Evolutionary conservation across 169 alveolate genomes (phyloP), one percentile per base, ranked within the genome.

Genomic region (Plasmodium inui): DNA sequence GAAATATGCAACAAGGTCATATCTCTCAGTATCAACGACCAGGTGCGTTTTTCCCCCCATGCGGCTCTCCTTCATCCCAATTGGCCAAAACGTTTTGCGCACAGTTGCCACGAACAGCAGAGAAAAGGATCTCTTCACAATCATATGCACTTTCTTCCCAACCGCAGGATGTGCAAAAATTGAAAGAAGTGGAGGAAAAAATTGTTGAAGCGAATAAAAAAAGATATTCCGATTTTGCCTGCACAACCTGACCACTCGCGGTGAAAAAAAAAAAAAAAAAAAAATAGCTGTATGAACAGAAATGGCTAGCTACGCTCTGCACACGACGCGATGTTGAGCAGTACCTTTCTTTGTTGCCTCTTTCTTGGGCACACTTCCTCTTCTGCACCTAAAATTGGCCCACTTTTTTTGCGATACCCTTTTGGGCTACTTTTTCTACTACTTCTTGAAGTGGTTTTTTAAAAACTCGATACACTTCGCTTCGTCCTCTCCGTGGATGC

Each of bases 101-200:
- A 34, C 6, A n/a, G 26, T 57, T 0, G 26, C 73, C 7, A 57
- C 14, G 76, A 67, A 67, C 10, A 67, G n/a, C 3, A 10, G 22
- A 10, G 76, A 67, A 8, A 26, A n/a, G 53, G 88, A 17, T 1
- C 22, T n/a, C 7, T 7, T 28, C 67, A 44, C 30, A 81, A 81
- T 34, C 32, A 41, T 50, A 67, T 41, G 32, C 37, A 44, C n/a
- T 61, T 81, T 32, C 37, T 4, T 32, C 17, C 41, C 28, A 17
- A 26, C 37, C 70, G n/a, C 80, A 86, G 93, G 93, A 86, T 46
- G 67, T 74, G 74, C 80, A 86, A 78, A 86, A 86, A 57, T 86
- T 86, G 67, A 86, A 86, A 57, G 93, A 86, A 86, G 93, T 74
- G 39, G 93, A 86, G 41, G 93, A 86, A 74, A 86, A 86, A 86